Evolutionary conservation across 1,284 basidiomycete species (phyloP).

Genomic region (Cryptococcus amylolentus): DNA sequence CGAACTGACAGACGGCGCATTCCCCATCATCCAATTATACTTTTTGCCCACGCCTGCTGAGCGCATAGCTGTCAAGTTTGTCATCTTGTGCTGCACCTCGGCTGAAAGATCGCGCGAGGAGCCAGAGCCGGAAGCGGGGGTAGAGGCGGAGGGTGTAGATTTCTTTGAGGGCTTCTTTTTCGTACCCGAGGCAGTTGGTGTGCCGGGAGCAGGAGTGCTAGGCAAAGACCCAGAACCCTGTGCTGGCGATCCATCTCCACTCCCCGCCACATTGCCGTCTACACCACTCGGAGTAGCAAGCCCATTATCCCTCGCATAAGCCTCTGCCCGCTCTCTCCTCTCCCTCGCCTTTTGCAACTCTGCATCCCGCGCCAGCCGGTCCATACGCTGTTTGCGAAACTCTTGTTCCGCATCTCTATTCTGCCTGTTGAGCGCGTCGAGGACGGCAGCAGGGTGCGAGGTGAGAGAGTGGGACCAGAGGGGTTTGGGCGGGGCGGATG

Average conservation of each 20-base stretch:
- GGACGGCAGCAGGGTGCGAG: slow-evolving; percentile 32
- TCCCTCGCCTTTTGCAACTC: slow-evolving; percentile 34
- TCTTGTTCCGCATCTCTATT: slow-evolving; percentile 40
- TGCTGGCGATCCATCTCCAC: slow-evolving; percentile 5
- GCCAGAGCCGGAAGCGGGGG: slow-evolving; percentile 13
- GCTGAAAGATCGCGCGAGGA: slow-evolving; percentile 26
- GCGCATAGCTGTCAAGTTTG: slow-evolving; percentile 35
- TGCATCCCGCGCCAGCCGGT: slow-evolving; percentile 39
- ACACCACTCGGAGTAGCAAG: background rate
- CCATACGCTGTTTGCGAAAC: slow-evolving; percentile 37
- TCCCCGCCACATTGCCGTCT: background rate
- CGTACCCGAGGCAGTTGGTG: slow-evolving; percentile 16
- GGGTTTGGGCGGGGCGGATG: slow-evolving; percentile 11
- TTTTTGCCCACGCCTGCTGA: slow-evolving; percentile 27
- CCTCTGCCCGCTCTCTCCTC: background rate
- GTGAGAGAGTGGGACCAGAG: slow-evolving; percentile 38
- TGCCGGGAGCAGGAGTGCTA: background rate
- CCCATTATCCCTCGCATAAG: too few relatives aligned
- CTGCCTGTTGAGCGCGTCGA: slow-evolving; percentile 28
- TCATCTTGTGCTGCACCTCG: slow-evolving; percentile 40
- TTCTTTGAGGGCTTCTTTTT: slow-evolving; percentile 13
- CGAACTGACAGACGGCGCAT: slow-evolving; percentile 20
- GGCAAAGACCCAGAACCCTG: slow-evolving; percentile 5
- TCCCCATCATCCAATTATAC: slow-evolving; percentile 42
- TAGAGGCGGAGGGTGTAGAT: background rate